Evolutionary conservation across 805 yeast species (phyloP).

Genomic region (Starmerella floricola): DNA sequence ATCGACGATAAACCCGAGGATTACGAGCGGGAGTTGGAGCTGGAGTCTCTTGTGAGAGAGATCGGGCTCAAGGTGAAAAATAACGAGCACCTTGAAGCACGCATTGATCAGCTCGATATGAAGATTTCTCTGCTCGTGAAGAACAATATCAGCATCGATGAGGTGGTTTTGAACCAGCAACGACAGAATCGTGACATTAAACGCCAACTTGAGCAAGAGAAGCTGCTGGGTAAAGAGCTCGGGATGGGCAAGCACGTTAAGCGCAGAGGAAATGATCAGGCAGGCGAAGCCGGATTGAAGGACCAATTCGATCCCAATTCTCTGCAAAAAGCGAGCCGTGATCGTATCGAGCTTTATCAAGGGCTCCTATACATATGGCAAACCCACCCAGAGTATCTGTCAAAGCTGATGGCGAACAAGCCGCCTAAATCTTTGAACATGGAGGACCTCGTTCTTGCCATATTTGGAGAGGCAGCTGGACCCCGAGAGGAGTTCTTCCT

Average conservation of each 20-base stretch:
- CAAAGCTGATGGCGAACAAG: conserved; percentile 34
- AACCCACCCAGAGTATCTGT: conserved; percentile 65
- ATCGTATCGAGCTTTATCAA: conserved; percentile 56
- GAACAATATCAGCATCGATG: conserved; percentile 68
- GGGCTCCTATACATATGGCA: conserved; percentile 72
- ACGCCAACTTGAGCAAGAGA: conserved; percentile 5
- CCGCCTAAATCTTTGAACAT: conserved; percentile 14
- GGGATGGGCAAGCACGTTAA: not conserved
- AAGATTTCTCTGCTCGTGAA: conserved; percentile 67
- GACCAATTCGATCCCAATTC: conserved; percentile 30
- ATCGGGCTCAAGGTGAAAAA: conserved; percentile 57
- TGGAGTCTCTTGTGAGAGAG: conserved; percentile 54
- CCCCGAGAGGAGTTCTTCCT: conserved; percentile 62
- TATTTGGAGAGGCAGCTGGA: conserved; percentile 31
- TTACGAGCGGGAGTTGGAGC: conserved; percentile 57
- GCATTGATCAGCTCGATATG: conserved; percentile 62
- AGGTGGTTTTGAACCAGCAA: conserved; percentile 31
- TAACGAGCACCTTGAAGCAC: conserved; percentile 61
- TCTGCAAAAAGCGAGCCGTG: conserved; percentile 31
- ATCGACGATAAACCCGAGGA: conserved; percentile 63
- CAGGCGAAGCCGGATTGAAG: conserved; percentile 4
- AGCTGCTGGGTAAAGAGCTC: not conserved
- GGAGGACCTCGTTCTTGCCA: conserved; percentile 27
- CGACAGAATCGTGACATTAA: conserved; percentile 15
- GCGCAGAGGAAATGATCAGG: not conserved